phyloP scores from a whole-genome alignment of 2,329 filamentous ascomycete genomes.

The Calonectria hawksworthii region DNA sequence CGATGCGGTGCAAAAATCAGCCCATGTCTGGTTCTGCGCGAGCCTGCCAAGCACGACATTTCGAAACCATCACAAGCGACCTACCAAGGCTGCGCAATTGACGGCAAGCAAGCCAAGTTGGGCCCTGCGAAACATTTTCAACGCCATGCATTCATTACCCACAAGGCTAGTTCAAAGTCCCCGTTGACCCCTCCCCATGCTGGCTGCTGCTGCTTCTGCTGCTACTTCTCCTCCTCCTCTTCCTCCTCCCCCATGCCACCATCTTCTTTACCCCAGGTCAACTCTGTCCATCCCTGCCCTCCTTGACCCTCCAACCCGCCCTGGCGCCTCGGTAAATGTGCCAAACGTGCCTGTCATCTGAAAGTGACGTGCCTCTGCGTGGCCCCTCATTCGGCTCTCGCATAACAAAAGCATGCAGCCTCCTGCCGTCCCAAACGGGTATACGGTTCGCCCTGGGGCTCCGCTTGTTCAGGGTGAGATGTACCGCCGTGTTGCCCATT shows the following conservation, averaged over 20 bases:
- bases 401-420: background rate
- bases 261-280: constrained; percentile 24
- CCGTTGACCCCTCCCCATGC: constrained; percentile 23
- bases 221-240: background rate
- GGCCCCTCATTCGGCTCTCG: background rate
- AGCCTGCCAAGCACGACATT: background rate
- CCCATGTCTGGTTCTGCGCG: background rate
- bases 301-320: background rate
- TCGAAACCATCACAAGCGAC: background rate
- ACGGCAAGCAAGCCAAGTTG: background rate
- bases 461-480: constrained; percentile 17
- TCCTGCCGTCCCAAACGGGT: constrained; percentile 24
- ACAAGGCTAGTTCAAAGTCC: background rate
- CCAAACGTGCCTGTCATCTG: constrained; percentile 22
- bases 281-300: constrained; percentile 26
- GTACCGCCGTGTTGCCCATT: background rate
- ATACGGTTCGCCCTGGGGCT: constrained; percentile 27
- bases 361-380: constrained; percentile 29
- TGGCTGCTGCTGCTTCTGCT: background rate
- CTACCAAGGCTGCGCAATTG: background rate
- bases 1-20: background rate
- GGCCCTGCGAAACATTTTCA: background rate
- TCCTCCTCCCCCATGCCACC: constrained; percentile 9
- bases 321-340: constrained; percentile 32
- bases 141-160: background rate